Evolutionary conservation across 805 yeast genomes (phyloP).

Genomic region (Monosporozyma solicola): DNA sequence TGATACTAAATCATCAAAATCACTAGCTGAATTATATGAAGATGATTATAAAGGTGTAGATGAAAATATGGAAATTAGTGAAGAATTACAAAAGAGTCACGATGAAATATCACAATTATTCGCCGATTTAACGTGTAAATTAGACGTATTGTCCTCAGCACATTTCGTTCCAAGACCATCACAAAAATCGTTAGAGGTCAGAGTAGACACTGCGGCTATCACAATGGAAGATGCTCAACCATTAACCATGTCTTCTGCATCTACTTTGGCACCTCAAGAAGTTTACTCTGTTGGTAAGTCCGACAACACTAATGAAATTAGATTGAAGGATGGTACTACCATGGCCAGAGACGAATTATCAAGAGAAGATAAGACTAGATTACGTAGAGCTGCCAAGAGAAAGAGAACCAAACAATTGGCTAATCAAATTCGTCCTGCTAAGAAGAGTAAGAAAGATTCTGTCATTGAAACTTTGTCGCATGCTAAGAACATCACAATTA

Average conservation of each 20-base stretch:
- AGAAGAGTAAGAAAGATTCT: conserved; percentile 48
- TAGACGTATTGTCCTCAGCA: conserved; percentile 89
- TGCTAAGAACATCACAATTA: conserved; percentile 70
- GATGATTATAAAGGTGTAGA: conserved; percentile 60
- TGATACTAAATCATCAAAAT: conserved; percentile 76
- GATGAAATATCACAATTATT: conserved; percentile 65
- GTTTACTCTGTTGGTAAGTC: conserved; percentile 49
- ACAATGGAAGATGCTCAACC: conserved; percentile 97
- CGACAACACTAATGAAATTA: conserved; percentile 50
- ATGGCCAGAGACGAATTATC: conserved; percentile 74
- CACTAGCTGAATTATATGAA: conserved; percentile 87
- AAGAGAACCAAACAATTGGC: conserved; percentile 48
- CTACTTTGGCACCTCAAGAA: conserved; percentile 91
- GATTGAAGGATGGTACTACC: conserved; percentile 67
- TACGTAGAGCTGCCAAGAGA: conserved; percentile 80
- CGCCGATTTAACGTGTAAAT: conserved; percentile 51
- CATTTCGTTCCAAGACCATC: conserved; percentile 89
- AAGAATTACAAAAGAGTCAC: conserved; percentile 64
- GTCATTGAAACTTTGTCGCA: conserved; percentile 62
- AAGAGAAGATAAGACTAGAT: conserved; percentile 76
- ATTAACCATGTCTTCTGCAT: conserved; percentile 59
- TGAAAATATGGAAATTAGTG: conserved; percentile 43
- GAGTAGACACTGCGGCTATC: conserved; percentile 73
- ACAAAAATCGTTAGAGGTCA: conserved; percentile 68
- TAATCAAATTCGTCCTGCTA: conserved; percentile 27